Evolutionary conservation across 2,329 filamentous ascomycete species (phyloP).

Genomic region (Fusarium sacchari): DNA sequence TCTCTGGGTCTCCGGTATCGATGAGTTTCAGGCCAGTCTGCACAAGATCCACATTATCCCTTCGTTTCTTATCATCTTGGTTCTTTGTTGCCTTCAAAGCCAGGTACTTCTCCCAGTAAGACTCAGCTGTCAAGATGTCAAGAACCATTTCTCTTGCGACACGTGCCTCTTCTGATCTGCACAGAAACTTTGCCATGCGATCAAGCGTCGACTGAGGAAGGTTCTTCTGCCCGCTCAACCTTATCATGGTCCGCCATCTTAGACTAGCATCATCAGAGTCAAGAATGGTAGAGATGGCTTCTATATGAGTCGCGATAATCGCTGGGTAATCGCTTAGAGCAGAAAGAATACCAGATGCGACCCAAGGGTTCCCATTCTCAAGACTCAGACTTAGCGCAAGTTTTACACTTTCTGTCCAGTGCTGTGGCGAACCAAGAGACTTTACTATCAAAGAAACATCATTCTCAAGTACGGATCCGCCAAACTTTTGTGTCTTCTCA

Average conservation of each 20-base stretch:
- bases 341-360: background rate
- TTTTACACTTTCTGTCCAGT: background rate
- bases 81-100: background rate
- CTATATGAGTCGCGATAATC: background rate
- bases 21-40: background rate
- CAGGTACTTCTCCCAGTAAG: background rate
- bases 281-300: background rate
- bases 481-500: background rate
- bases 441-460: background rate
- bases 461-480: background rate
- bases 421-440: background rate
- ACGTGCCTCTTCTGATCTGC: background rate
- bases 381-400: background rate
- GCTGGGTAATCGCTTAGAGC: background rate
- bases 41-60: accelerated
- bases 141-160: background rate
- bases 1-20: background rate
- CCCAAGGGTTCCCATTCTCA: background rate
- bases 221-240: background rate
- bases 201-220: background rate
- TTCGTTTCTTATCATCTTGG: background rate
- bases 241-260: background rate
- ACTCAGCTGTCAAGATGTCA: background rate
- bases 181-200: background rate
- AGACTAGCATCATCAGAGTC: background rate